Evolutionary conservation across 2,329 filamentous ascomycete species (phyloP), one percentile per base, ranked within the genome.

Genomic region (Cordyceps sp.): DNA sequence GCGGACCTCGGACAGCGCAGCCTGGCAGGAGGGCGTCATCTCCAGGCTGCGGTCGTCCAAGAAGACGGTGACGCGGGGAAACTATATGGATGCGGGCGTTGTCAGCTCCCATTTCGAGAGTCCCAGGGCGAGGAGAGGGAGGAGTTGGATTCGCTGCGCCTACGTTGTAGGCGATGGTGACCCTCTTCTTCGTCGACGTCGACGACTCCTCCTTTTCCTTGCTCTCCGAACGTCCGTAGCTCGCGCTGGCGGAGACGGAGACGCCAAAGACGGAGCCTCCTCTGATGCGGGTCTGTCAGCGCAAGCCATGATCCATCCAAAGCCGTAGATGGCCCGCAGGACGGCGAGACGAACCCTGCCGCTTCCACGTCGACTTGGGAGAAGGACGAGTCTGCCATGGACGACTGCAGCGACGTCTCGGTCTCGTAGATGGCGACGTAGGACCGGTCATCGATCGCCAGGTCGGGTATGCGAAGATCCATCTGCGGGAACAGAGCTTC

Each of bases 81-180:
- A 35, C 33, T 34, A 5, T 19, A 18, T 9, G 23, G 4, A n/a
- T n/a, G n/a, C n/a, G n/a, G n/a, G n/a, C n/a, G n/a, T n/a, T 16
- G 13, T 29, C 18, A 29, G 12, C 13, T 15, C 6, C 13, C 14
- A 14, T 21, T 15, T 23, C 25, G 17, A 25, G 9, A 16, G n/a
- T 9, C 13, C 5, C 13, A 5, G 4, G 8, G 14, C 15, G 4
- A 10, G 14, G 4, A 15, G 4, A 10, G 25, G 8, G 4, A 26
- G 7, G 13, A 6, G n/a, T n/a, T n/a, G n/a, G n/a, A n/a, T n/a
- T n/a, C n/a, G n/a, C n/a, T n/a, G n/a, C n/a, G n/a, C n/a, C 15
- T 24, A 35, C 34, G 18, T 36, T 36, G 18, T 36, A 36, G 8
- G 34, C 30, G 17, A 36, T 36, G 7, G 34, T 36, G 6, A 33